These are phyloP conservation scores for Apiospora rasikravindrae DNA, from an alignment of 2,329 filamentous ascomycete species.

Conservation along the genomic window DNA sequence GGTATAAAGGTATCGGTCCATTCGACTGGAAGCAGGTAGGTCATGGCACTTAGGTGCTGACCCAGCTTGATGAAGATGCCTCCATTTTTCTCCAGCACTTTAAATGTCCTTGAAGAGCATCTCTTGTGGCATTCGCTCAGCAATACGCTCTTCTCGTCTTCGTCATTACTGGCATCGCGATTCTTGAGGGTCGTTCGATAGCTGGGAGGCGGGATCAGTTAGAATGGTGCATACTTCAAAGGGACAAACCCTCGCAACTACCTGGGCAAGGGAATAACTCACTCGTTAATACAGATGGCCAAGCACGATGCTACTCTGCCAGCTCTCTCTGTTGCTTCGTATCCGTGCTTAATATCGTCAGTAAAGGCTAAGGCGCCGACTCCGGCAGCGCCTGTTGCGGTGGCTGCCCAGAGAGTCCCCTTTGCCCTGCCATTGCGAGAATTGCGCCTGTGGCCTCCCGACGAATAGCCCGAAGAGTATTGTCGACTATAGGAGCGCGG, in stretches of 20 bases:
- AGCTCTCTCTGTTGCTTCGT: constrained; percentile 76
- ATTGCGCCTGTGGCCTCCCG: constrained; percentile 19
- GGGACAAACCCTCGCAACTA: background rate
- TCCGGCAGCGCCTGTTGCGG: constrained; percentile 56
- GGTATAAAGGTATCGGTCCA: constrained; percentile 97
- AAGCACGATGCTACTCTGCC: constrained; percentile 78
- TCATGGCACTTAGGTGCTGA: constrained; percentile 95
- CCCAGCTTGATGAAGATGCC: constrained; percentile 99
- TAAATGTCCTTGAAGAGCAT: constrained; percentile 86
- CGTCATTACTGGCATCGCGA: constrained; percentile 65
- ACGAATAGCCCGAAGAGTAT: constrained; percentile 32
- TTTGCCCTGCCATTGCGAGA: constrained; percentile 29
- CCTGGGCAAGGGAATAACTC: constrained; percentile 27
- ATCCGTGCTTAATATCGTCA: constrained; percentile 77
- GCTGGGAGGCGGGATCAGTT: constrained; percentile 51
- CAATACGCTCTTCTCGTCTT: constrained; percentile 67
- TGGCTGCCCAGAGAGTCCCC: constrained; percentile 46
- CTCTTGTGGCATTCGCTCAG: constrained; percentile 88
- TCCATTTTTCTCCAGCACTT: constrained; percentile 91
- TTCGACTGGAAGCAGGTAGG: constrained; percentile 87
- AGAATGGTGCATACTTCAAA: background rate
- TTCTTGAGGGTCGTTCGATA: constrained; percentile 85
- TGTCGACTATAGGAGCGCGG: constrained; percentile 28
- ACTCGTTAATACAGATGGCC: constrained; percentile 89
- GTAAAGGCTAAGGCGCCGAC: constrained; percentile 59